Evolutionary conservation across 208 protist genomes (phyloP).

Genomic region (Trypanosoma lewisi): DNA sequence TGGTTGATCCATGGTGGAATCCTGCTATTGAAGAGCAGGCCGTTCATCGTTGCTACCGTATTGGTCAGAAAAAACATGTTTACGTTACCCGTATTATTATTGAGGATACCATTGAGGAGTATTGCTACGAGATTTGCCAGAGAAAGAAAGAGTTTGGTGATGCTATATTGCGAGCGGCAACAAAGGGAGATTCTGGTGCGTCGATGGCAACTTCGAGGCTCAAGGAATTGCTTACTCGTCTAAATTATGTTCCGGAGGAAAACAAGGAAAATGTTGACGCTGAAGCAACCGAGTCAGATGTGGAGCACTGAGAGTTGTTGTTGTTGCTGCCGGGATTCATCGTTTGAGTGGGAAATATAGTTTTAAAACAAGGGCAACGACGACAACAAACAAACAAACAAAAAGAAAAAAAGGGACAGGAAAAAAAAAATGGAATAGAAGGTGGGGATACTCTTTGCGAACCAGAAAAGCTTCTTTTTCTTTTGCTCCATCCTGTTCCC

Average conservation of each 20-base stretch:
- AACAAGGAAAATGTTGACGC: slow-evolving; percentile 7
- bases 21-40: slow-evolving; percentile 95
- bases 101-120: slow-evolving; percentile 92
- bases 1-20: slow-evolving; percentile 97
- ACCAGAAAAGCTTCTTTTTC: no score
- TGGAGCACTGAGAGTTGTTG: not conserved
- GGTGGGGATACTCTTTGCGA: no score
- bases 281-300: not conserved
- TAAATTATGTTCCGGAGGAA: slow-evolving; percentile 58
- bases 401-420: no score
- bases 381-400: no score
- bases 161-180: slow-evolving; percentile 79
- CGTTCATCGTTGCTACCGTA: slow-evolving; percentile 94
- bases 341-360: no score
- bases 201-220: slow-evolving; percentile 70
- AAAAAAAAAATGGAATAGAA: no score
- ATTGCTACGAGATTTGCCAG: slow-evolving; percentile 91
- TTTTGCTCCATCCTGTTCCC: no score
- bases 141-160: slow-evolving; percentile 92
- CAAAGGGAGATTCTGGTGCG: slow-evolving; percentile 55
- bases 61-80: slow-evolving; percentile 93
- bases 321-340: not conserved
- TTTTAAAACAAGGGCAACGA: no score
- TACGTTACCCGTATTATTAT: slow-evolving; percentile 91
- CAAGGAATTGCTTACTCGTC: slow-evolving; percentile 71